A percentile compares a stretch with the other conserved stretches of the same genome.
phyloP scores from a whole-genome alignment of 108 stramenopile species.

The Cyclotella baltica region DNA sequence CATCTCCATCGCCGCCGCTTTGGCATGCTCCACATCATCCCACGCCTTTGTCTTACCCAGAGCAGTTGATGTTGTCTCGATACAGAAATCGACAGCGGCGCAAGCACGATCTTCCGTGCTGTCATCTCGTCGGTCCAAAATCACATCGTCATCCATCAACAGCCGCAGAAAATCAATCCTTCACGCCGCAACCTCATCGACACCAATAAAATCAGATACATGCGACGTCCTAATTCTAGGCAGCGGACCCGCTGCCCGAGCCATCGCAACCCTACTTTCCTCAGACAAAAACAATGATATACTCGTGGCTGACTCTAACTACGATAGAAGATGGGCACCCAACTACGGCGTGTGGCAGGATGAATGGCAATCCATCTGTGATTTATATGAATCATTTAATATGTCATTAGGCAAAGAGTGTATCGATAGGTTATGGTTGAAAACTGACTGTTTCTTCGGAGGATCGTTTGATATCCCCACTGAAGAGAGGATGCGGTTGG shows the following conservation, averaged over 20 bases:
- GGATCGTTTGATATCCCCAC: conserved; percentile 87
- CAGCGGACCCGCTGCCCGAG: conserved; percentile 77
- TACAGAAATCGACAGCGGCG: conserved; percentile 3
- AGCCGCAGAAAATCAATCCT: neutral
- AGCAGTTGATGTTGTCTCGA: neutral
- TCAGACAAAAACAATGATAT: conserved; percentile 54
- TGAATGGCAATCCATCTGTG: conserved; percentile 87
- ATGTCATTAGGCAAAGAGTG: conserved; percentile 39
- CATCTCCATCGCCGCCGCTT: neutral
- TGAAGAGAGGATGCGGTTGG: conserved; percentile 71
- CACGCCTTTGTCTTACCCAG: neutral
- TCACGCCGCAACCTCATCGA: neutral
- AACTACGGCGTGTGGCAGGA: conserved; percentile 96
- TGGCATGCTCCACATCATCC: neutral
- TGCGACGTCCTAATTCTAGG: conserved; percentile 88
- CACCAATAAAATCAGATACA: conserved; percentile 39
- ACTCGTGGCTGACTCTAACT: conserved; percentile 80
- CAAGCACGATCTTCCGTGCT: neutral
- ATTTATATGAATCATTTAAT: conserved; percentile 31
- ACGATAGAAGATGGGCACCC: conserved; percentile 82
- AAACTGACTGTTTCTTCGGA: conserved; percentile 95
- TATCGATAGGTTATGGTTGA: conserved; percentile 80
- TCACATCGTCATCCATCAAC: neutral
- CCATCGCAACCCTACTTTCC: conserved; percentile 79
- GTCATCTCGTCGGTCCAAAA: too few species aligned